Evolutionary conservation across 2,329 filamentous ascomycete genomes (phyloP).

Genomic region (Pseudonectria foliicola): DNA sequence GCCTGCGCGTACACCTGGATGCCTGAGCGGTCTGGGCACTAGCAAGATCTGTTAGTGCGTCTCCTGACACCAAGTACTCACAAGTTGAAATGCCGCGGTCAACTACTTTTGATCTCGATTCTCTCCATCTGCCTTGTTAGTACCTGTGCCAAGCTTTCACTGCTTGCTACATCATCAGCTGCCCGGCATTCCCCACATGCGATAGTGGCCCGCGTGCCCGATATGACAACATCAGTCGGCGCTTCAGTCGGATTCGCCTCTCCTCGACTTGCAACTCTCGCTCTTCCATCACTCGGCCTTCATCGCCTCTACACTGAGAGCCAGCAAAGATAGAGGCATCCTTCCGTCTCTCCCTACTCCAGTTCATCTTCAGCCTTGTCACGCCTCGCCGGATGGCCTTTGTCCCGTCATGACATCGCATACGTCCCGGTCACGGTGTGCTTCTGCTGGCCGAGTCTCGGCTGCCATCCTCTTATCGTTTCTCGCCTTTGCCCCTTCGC

Average conservation of each 20-base stretch:
- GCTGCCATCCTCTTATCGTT: conserved; percentile 58
- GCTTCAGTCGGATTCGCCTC: conserved; percentile 7
- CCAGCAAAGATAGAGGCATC: no score
- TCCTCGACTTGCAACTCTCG: conserved; percentile 4
- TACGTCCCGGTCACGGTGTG: conserved; percentile 29
- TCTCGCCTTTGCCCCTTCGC: conserved; percentile 49
- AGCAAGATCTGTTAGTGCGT: no score
- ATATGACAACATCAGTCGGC: conserved; percentile 23
- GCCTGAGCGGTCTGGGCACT: no score
- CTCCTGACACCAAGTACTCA: no score
- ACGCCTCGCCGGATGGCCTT: conserved; percentile 9
- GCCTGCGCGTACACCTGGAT: no score
- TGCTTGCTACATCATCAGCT: conserved; percentile 4
- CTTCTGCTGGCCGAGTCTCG: conserved; percentile 56
- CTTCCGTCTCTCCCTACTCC: neutral
- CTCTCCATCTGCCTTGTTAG: conserved; percentile 3
- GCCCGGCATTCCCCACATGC: conserved; percentile 8
- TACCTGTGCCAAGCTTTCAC: conserved; percentile 1
- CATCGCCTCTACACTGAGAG: no score
- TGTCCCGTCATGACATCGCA: conserved; percentile 15
- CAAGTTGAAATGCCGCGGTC: no score
- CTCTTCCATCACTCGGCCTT: conserved; percentile 1
- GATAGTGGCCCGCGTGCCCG: conserved; percentile 20
- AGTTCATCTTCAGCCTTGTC: no score
- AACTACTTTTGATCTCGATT: no score